phyloP scores from a whole-genome alignment of 2,329 filamentous ascomycete genomes.

The Xylariales sp. region DNA sequence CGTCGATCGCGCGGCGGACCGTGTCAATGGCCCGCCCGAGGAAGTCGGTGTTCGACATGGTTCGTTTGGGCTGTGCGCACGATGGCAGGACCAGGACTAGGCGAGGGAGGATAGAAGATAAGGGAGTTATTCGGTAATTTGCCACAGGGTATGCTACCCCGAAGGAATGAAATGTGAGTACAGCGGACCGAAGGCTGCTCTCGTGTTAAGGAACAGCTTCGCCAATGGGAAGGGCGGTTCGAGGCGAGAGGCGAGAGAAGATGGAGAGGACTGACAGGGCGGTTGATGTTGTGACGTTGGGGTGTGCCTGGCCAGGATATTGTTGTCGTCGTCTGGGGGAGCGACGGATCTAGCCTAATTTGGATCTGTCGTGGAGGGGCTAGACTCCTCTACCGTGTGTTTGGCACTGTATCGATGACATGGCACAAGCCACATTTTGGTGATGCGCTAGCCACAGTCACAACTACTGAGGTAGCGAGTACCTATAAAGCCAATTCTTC shows the following conservation, averaged over 20 bases:
- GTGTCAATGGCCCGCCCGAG: conserved; percentile 95
- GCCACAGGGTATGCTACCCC: background rate
- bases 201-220: background rate
- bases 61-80: conserved; percentile 39
- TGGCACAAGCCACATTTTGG: conserved; percentile 13
- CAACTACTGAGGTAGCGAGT: too few species aligned
- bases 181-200: background rate
- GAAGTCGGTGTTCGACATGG: conserved; percentile 97
- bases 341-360: conserved; percentile 31
- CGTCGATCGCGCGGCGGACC: conserved; percentile 97
- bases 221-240: conserved; percentile 18
- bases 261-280: conserved; percentile 12
- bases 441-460: conserved; percentile 5
- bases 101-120: conserved; percentile 9
- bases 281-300: conserved; percentile 36
- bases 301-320: conserved; percentile 29
- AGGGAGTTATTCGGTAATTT: background rate
- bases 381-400: background rate
- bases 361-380: conserved; percentile 28
- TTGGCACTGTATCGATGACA: background rate
- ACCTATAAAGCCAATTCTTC: conserved; percentile 6
- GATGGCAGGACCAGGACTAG: conserved; percentile 17
- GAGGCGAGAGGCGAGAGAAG: conserved; percentile 14
- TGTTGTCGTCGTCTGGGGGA: conserved; percentile 33
- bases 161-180: background rate